Conservation (phyloP, 805 yeast genomes). For the Candida boleticola region DNA sequence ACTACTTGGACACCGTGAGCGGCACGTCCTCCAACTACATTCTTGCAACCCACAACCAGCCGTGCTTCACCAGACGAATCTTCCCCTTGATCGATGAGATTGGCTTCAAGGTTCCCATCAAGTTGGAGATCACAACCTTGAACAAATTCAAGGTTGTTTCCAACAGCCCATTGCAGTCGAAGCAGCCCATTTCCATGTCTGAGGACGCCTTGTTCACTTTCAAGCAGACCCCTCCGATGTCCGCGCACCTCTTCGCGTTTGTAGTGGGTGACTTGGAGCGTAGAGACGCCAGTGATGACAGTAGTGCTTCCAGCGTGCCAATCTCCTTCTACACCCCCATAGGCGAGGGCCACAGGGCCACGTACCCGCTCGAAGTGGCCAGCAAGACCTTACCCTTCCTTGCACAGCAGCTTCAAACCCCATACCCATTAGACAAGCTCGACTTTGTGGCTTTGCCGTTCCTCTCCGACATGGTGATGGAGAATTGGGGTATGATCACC, state of each 20-base stretch:
- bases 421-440: conserved; percentile 60
- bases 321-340: conserved; percentile 54
- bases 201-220: conserved; percentile 41
- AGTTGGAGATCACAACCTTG: conserved; percentile 47
- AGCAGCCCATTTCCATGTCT: conserved; percentile 15
- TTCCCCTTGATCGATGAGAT: conserved; percentile 74
- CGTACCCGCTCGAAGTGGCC: conserved; percentile 50
- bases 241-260: conserved; percentile 66
- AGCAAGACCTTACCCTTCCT: conserved; percentile 47
- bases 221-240: conserved; percentile 54
- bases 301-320: conserved; percentile 27
- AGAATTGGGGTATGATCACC: conserved; percentile 70
- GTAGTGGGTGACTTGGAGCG: conserved; percentile 58
- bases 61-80: conserved; percentile 57
- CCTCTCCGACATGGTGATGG: conserved; percentile 77
- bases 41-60: conserved; percentile 72
- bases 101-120: conserved; percentile 48
- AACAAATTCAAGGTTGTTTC: conserved; percentile 50
- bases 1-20: conserved; percentile 50
- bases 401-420: conserved; percentile 30
- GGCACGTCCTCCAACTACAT: conserved; percentile 51
- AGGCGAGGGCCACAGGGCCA: conserved; percentile 48
- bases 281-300: conserved; percentile 14
- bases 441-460: conserved; percentile 71
- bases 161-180: conserved; percentile 37